phyloP scores from a whole-genome alignment of 2,329 filamentous ascomycete genomes.

The Pseudocercospora pini-densiflorae region DNA sequence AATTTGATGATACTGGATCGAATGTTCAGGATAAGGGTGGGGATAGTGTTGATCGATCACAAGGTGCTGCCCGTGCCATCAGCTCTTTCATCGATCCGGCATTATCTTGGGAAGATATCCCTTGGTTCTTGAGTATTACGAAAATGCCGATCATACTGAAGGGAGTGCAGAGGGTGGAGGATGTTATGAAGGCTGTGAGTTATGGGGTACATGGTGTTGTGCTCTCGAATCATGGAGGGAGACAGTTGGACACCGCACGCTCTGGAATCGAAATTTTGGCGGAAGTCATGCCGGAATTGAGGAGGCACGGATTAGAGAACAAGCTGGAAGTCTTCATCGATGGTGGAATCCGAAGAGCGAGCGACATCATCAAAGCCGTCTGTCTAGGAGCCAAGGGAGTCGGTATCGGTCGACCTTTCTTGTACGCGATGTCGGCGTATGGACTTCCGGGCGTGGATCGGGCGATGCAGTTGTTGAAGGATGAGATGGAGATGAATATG shows the following conservation, averaged over 20 bases:
- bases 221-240: constrained; percentile 92
- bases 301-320: constrained; percentile 60
- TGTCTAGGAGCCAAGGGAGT: constrained; percentile 91
- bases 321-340: constrained; percentile 83
- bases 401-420: constrained; percentile 90
- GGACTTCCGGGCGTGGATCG: constrained; percentile 84
- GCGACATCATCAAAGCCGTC: constrained; percentile 93
- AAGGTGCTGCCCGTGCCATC: constrained; percentile 93
- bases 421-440: constrained; percentile 95
- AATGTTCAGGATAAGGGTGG: constrained; percentile 74
- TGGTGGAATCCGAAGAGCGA: constrained; percentile 85
- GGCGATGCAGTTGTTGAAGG: constrained; percentile 74
- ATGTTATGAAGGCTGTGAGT: constrained; percentile 77
- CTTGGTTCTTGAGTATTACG: constrained; percentile 82
- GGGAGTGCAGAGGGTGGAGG: constrained; percentile 94
- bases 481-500: constrained; percentile 99
- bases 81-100: constrained; percentile 95
- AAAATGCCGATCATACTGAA: constrained; percentile 96
- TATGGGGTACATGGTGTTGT: constrained; percentile 86
- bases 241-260: constrained; percentile 89
- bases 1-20: constrained; percentile 73
- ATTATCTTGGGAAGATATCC: constrained; percentile 84
- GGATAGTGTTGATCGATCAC: constrained; percentile 77
- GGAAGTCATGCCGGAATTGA: constrained; percentile 81
- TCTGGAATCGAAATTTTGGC: constrained; percentile 89